phyloP scores from a whole-genome alignment of 192 early-diverging fungal genomes.

The Entomortierella lignicola region DNA sequence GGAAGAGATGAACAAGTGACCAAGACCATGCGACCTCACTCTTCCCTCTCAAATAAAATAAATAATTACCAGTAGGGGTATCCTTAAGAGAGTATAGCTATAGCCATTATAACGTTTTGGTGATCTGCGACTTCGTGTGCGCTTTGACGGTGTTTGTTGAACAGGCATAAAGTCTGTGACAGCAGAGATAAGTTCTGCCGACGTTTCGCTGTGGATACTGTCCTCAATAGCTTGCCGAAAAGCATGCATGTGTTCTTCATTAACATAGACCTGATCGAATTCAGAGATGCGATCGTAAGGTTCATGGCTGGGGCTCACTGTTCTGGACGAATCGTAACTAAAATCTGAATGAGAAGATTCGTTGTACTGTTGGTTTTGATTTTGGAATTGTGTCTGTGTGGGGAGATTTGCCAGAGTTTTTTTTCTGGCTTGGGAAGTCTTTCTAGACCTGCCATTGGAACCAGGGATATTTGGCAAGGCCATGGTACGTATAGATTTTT shows the following conservation, averaged over 20 bases:
- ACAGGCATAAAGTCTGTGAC: conserved; percentile 64
- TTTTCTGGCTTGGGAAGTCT: not conserved
- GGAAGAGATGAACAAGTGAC: not conserved
- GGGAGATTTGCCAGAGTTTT: not conserved
- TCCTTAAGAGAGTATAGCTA: conserved; percentile 62
- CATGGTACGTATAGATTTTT: not conserved
- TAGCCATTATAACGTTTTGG: conserved; percentile 50
- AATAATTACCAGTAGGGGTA: conserved; percentile 64
- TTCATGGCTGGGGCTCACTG: conserved; percentile 27
- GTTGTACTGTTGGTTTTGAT: conserved; percentile 3
- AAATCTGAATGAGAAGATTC: conserved; percentile 35
- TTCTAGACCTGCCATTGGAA: conserved; percentile 17
- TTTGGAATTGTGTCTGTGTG: not conserved
- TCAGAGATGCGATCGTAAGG: conserved; percentile 35
- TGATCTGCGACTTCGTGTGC: conserved; percentile 32
- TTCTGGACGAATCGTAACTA: conserved; percentile 33
- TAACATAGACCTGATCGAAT: conserved; percentile 55
- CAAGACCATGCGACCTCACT: not conserved
- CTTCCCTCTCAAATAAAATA: not conserved
- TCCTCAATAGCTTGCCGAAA: conserved; percentile 59
- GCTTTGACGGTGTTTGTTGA: conserved; percentile 40
- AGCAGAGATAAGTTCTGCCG: conserved; percentile 65
- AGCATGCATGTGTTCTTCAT: conserved; percentile 60
- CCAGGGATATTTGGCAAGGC: conserved; percentile 3
- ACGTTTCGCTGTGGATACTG: conserved; percentile 53